Conservation (phyloP, 2,329 filamentous ascomycete species). For the Xylariaceae sp. region DNA sequence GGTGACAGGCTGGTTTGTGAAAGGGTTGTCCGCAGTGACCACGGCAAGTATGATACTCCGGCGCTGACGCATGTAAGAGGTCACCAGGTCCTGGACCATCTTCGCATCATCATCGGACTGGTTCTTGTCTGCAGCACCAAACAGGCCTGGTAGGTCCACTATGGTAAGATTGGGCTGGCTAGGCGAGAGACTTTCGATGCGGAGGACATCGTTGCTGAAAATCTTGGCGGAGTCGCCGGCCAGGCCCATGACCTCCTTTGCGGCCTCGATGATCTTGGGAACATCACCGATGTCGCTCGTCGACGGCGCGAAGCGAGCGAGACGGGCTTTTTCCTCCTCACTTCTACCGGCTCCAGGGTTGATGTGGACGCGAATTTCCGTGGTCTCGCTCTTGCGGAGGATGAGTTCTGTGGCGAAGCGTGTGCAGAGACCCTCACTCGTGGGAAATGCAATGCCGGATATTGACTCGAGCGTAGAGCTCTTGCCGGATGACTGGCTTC, state of each 20-base stretch:
- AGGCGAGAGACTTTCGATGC: constrained; percentile 38
- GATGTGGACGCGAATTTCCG: constrained; percentile 21
- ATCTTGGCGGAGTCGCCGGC: constrained; percentile 6
- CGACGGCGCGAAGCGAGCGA: constrained; percentile 8
- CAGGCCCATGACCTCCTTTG: constrained; percentile 21
- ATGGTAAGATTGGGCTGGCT: constrained; percentile 43
- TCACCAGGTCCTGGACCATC: constrained; percentile 37
- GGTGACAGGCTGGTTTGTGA: constrained; percentile 49
- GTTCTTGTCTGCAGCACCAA: constrained; percentile 34
- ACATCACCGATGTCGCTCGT: constrained; percentile 15
- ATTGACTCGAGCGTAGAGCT: constrained; percentile 50
- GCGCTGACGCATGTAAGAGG: constrained; percentile 46
- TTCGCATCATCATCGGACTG: constrained; percentile 35
- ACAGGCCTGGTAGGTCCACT: constrained; percentile 51
- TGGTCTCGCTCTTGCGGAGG: constrained; percentile 34
- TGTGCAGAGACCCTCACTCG: constrained; percentile 50
- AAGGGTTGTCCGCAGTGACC: constrained; percentile 46
- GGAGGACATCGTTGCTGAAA: constrained; percentile 38
- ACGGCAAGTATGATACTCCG: constrained; percentile 53
- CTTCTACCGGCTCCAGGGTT: constrained; percentile 23
- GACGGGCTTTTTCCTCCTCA: constrained; percentile 15
- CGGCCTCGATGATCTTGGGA: constrained; percentile 25
- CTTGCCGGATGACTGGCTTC: constrained; percentile 48
- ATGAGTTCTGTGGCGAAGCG: constrained; percentile 55
- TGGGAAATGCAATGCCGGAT: constrained; percentile 51